Evolutionary conservation across 257 asterid genomes (phyloP).

Genomic region (Solanum acaule): DNA sequence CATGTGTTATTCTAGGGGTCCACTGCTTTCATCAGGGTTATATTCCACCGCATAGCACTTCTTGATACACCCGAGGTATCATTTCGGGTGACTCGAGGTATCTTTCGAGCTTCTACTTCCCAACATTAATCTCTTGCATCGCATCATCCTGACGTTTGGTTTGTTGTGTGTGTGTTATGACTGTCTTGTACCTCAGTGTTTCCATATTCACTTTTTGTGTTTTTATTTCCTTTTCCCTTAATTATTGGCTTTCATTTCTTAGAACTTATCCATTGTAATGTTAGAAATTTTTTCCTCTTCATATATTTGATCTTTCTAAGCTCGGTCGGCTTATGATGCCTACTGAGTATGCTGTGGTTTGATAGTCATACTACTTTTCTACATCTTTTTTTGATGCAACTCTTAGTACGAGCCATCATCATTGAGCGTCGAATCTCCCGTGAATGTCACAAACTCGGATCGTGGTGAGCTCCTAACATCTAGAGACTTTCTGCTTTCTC

Average conservation of each 20-base stretch:
- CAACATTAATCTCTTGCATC: background rate
- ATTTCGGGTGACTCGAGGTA: background rate
- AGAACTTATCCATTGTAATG: background rate
- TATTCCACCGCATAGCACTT: background rate
- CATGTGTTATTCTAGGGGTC: background rate
- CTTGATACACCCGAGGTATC: background rate
- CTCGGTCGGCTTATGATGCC: background rate
- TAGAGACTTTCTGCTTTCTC: background rate
- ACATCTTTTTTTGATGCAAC: background rate
- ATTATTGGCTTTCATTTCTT: background rate
- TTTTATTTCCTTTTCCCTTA: background rate
- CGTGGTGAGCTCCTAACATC: accelerated
- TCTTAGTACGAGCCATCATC: background rate
- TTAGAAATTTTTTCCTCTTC: background rate
- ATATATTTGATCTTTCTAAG: background rate
- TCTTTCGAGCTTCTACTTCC: background rate
- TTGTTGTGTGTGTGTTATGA: background rate
- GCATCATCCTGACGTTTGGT: background rate
- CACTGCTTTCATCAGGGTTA: background rate
- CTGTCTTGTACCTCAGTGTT: background rate
- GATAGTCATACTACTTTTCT: background rate
- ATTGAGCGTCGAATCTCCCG: background rate
- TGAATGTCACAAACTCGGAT: no score
- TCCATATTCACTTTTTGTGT: background rate
- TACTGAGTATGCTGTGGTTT: no score